A percentile compares a stretch with the other conserved stretches of the same genome.
phyloP scores from a whole-genome alignment of 2,329 filamentous ascomycete species.

The Lomentospora prolificans region DNA sequence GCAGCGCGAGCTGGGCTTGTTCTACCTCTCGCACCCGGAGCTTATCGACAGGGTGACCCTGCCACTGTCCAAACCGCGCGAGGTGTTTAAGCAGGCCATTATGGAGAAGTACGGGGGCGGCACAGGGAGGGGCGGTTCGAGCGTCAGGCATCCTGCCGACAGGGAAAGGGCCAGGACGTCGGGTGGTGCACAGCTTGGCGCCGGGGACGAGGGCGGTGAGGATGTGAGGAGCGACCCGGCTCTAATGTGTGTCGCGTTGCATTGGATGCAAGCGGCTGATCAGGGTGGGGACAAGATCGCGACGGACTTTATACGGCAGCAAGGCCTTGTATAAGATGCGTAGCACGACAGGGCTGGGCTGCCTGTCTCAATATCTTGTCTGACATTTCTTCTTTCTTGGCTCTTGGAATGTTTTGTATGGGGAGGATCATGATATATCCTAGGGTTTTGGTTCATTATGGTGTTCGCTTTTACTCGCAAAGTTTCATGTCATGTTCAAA shows the following conservation, averaged over 20 bases:
- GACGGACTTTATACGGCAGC: slow-evolving; percentile 9
- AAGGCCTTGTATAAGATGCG: slow-evolving; percentile 1
- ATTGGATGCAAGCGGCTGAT: slow-evolving; percentile 92
- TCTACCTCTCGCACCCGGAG: slow-evolving; percentile 88
- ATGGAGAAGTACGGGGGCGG: slow-evolving; percentile 57
- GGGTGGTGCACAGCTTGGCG: slow-evolving; percentile 17
- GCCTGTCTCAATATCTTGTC: no score
- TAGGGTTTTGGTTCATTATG: no score
- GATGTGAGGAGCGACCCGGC: slow-evolving; percentile 66
- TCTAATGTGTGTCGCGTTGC: slow-evolving; percentile 86
- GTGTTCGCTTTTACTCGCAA: no score
- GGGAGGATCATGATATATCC: no score
- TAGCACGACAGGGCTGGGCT: background rate
- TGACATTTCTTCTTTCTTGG: background rate
- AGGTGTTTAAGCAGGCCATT: slow-evolving; percentile 83
- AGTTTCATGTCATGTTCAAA: no score
- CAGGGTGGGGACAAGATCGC: slow-evolving; percentile 80
- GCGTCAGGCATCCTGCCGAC: slow-evolving; percentile 15
- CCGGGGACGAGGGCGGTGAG: slow-evolving; percentile 27
- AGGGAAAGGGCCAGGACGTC: slow-evolving; percentile 13
- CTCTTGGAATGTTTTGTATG: no score
- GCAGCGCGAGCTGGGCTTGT: slow-evolving; percentile 84
- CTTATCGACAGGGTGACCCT: slow-evolving; percentile 70
- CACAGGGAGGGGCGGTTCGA: slow-evolving; percentile 15
- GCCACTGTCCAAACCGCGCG: slow-evolving; percentile 72